Conservation (phyloP, 345 rosid species). For the Eucalyptus coolabah region DNA sequence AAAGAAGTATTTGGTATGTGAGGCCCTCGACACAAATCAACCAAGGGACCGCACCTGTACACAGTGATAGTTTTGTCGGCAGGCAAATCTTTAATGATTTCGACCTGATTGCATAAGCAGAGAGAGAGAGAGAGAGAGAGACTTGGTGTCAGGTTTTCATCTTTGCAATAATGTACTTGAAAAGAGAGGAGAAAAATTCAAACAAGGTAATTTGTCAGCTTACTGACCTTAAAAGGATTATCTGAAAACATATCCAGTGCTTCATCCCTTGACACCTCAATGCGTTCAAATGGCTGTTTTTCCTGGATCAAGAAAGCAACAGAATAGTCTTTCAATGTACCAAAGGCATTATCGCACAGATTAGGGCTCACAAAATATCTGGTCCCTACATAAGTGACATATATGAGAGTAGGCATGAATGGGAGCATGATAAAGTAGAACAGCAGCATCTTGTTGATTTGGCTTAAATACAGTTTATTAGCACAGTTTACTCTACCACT, state of each 20-base stretch:
- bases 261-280: constrained; percentile 85
- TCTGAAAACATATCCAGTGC: constrained; percentile 91
- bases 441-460: not conserved
- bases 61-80: constrained; percentile 89
- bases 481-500: not conserved
- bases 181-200: not conserved
- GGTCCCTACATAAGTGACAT: not conserved
- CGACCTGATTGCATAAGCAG: constrained; percentile 43
- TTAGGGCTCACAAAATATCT: not conserved
- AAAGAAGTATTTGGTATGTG: constrained; percentile 98
- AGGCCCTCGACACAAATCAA: constrained; percentile 98
- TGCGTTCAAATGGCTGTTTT: constrained; percentile 91
- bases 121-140: not conserved
- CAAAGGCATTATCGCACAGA: not conserved
- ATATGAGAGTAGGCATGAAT: not conserved
- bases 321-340: not conserved
- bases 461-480: not conserved
- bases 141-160: not conserved
- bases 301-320: constrained; percentile 27
- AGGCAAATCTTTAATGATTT: constrained; percentile 81
- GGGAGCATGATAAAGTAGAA: not conserved
- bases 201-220: not conserved
- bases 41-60: constrained; percentile 94
- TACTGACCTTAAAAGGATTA: constrained; percentile 72
- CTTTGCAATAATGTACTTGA: not conserved